Evolutionary conservation across 371 early-diverging fungal genomes (phyloP), one percentile per base, ranked within the genome.

Genomic region (Rhizopus delemar): DNA sequence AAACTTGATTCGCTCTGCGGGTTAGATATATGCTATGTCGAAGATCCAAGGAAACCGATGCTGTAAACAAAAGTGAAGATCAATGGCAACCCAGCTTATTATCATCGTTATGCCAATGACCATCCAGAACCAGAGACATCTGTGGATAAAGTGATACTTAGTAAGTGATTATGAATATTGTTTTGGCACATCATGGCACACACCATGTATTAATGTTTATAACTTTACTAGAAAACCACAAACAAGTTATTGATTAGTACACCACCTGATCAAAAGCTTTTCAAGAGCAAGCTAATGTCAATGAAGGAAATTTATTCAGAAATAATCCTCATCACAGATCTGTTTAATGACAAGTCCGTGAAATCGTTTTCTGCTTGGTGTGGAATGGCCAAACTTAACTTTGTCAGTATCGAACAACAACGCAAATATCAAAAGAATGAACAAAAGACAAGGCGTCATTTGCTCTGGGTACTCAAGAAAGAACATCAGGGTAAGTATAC

Each of bases 341-440:
- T 49, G 49, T 50, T 49, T 57, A 50, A 57, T 22, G 38, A 57
- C 36, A 57, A 57, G 48, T 39, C 49, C 7, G 15, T 8, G 13
- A 36, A 28, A 39, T 50, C 49, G 29, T 57, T 49, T 50, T 57
- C 57, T 38, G 39, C 57, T 35, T 57, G 46, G 46, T 56, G 31
- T 32, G 49, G 50, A 35, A 38, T 36, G 48, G 2, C 50, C 57
- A 57, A 50, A 50, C 73, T 72, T 69, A 22, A 48, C 49, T 48
- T 16, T 48, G 28, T 22, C 2, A 48, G 49, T 28, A 28, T 48
- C 22, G 7, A 48, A 48, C 28, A 5, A 48, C 49, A 48, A 28
- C 49, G 22, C 49, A 48, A 16, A 2, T 48, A 48, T 22, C n/a
- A 48, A 48, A 48, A 48, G 16, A 48, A 13, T 48, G 49, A 22